phyloP scores from a whole-genome alignment of 179 eudicot genomes.

The Pouteria campechiana region DNA sequence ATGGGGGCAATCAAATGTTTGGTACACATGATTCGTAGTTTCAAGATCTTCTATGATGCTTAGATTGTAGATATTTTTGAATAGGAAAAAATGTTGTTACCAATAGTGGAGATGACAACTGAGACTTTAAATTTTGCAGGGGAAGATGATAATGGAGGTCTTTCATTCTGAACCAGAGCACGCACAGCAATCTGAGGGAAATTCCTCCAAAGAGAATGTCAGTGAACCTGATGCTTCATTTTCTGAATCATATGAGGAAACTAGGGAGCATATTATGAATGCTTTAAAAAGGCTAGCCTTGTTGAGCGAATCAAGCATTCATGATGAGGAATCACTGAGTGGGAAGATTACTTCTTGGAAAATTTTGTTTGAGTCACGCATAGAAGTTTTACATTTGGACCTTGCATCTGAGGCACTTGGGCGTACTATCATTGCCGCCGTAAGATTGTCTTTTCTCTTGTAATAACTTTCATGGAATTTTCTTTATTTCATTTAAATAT shows the following conservation, averaged over 20 bases:
- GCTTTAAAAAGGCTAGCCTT: constrained; percentile 34
- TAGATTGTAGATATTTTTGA: too few relatives aligned
- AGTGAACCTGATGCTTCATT: constrained; percentile 25
- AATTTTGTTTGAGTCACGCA: constrained; percentile 37
- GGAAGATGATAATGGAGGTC: too few relatives aligned
- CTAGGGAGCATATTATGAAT: constrained; percentile 20
- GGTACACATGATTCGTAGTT: too few relatives aligned
- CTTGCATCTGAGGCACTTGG: constrained; percentile 33
- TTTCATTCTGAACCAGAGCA: too few relatives aligned
- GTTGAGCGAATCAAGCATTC: constrained; percentile 13
- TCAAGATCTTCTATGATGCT: too few relatives aligned
- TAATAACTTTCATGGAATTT: background rate
- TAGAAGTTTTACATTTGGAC: constrained; percentile 43
- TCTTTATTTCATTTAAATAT: background rate
- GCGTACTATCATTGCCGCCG: constrained; percentile 35
- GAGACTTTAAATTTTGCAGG: too few relatives aligned
- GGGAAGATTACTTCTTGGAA: constrained; percentile 57
- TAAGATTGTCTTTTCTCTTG: constrained; percentile 26
- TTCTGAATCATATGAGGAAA: constrained; percentile 21
- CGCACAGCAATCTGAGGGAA: too few relatives aligned
- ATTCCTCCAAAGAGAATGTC: constrained; percentile 6
- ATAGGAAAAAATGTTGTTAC: too few relatives aligned
- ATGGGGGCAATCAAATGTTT: too few relatives aligned
- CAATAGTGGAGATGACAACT: too few relatives aligned
- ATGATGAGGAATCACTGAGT: constrained; percentile 20